A percentile compares a stretch with the other conserved stretches of the same genome.
Conservation (phyloP, 164 flowering plant species). For the Stephania japonica region DNA sequence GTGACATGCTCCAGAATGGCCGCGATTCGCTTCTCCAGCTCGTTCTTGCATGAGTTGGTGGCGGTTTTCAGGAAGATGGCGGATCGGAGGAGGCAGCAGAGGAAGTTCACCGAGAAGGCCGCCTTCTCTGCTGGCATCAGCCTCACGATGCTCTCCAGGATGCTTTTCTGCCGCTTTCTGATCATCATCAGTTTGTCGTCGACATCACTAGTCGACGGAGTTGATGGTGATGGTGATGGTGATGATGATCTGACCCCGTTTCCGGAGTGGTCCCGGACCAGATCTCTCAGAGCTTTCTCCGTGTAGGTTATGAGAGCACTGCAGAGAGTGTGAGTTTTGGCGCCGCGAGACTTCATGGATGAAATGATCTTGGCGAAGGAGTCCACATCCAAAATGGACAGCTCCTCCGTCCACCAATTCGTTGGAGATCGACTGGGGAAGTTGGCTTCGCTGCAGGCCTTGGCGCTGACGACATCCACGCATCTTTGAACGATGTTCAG, state of each 20-base stretch:
- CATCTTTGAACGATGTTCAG: constrained; percentile 62
- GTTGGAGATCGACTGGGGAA: constrained; percentile 76
- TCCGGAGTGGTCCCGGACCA: constrained; percentile 65
- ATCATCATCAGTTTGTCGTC: no score
- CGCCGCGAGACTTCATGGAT: constrained; percentile 58
- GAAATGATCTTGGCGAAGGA: constrained; percentile 46
- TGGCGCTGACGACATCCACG: constrained; percentile 46
- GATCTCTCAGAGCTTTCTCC: constrained; percentile 56
- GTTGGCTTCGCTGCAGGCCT: constrained; percentile 76
- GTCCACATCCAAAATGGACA: constrained; percentile 42
- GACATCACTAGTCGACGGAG: no score
- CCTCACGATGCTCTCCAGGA: constrained; percentile 52
- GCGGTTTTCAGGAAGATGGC: constrained; percentile 59
- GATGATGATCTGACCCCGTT: constrained; percentile 19
- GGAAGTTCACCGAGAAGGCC: constrained; percentile 59
- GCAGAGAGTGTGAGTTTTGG: constrained; percentile 50
- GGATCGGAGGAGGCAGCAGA: constrained; percentile 73
- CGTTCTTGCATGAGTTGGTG: constrained; percentile 43
- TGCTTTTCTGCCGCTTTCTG: constrained; percentile 36
- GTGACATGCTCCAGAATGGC: constrained; percentile 64
- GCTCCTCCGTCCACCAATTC: constrained; percentile 93
- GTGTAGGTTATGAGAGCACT: constrained; percentile 66
- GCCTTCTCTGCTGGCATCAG: constrained; percentile 68
- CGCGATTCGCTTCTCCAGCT: constrained; percentile 72
- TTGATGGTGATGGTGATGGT: no score